These are phyloP conservation scores for Talaromyces amestolkiae DNA, from an alignment of 2,329 filamentous ascomycete genomes.

Conservation along the genomic window DNA sequence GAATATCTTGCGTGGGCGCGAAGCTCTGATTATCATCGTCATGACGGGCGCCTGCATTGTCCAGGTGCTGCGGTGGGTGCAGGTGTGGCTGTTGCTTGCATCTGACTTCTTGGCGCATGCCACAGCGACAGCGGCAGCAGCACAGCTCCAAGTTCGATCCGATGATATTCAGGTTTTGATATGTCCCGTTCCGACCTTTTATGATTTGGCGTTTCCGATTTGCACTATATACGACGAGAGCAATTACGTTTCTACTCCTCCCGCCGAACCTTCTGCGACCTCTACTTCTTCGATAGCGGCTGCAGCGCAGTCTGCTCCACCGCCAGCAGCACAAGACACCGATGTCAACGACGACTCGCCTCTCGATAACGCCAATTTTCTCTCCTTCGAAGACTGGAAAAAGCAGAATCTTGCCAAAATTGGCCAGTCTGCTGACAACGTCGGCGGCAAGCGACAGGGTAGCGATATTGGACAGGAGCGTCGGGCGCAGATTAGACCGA, in stretches of 20 bases:
- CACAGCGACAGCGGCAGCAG: neutral
- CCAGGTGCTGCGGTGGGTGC: constrained; percentile 18
- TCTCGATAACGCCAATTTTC: constrained; percentile 74
- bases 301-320: neutral
- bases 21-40: constrained; percentile 6
- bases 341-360: constrained; percentile 57
- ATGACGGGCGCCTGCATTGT: constrained; percentile 10
- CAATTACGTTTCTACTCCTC: neutral
- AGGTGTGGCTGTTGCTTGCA: constrained; percentile 19
- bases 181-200: constrained; percentile 4
- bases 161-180: neutral
- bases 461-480: constrained; percentile 50
- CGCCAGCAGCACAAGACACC: neutral
- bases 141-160: neutral
- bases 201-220: constrained; percentile 9
- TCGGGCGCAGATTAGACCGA: constrained; percentile 51
- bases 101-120: constrained; percentile 15
- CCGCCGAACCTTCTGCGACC: constrained; percentile 3
- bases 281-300: constrained; percentile 11
- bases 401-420: constrained; percentile 83
- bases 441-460: constrained; percentile 57
- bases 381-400: constrained; percentile 99
- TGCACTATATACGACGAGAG: constrained; percentile 13
- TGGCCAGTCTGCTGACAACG: constrained; percentile 72
- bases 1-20: constrained; percentile 12